Conservation (phyloP, 805 yeast species). For the Jamesozyma rosinii region DNA sequence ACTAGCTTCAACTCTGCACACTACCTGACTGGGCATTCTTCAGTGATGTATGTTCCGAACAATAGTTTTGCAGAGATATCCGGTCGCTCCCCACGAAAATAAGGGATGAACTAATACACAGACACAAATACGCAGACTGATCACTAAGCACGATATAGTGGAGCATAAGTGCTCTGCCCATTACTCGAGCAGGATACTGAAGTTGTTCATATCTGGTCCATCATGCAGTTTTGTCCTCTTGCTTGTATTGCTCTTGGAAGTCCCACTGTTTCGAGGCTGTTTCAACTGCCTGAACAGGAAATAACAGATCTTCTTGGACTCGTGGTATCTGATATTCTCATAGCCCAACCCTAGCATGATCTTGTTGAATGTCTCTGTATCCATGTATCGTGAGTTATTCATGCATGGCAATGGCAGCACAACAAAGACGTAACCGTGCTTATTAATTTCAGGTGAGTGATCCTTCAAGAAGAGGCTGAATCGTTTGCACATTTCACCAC, state of each 20-base stretch:
- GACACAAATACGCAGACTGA: too few species aligned
- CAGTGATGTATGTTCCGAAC: neutral
- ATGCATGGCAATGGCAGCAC: constrained; percentile 88
- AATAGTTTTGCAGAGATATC: too few species aligned
- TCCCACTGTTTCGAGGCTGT: neutral
- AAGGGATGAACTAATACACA: neutral
- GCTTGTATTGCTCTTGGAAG: constrained; percentile 1
- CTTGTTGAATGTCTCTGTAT: constrained; percentile 32
- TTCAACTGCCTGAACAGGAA: constrained; percentile 42
- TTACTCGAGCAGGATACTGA: too few species aligned
- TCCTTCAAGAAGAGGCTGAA: constrained; percentile 46
- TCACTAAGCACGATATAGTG: too few species aligned
- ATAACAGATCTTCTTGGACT: constrained; percentile 65
- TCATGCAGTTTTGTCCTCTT: constrained; percentile 38
- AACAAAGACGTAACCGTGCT: constrained; percentile 42
- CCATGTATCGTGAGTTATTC: constrained; percentile 70
- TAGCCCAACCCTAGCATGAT: constrained; percentile 61
- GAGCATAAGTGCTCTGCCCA: too few species aligned
- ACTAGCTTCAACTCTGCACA: neutral
- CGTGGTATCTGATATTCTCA: constrained; percentile 36
- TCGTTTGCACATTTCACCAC: constrained; percentile 72
- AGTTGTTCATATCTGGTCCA: constrained; percentile 62
- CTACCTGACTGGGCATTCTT: neutral
- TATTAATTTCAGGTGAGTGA: constrained; percentile 16
- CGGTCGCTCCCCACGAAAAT: neutral